Evolutionary conservation across 1,139 yeast genomes (phyloP).

Genomic region (Taiozyma sp.): DNA sequence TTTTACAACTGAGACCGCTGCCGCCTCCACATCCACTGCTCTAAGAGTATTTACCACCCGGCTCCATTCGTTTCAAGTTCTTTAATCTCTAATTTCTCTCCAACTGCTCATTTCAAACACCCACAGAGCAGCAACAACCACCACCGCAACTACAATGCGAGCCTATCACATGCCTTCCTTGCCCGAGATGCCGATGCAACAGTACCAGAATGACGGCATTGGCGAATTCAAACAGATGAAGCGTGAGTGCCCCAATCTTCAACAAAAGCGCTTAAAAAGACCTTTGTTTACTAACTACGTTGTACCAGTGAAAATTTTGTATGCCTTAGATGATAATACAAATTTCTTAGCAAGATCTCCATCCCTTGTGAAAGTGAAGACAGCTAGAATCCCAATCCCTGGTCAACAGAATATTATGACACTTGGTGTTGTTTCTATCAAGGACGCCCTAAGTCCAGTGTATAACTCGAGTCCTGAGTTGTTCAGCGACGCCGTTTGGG

Average conservation of each 20-base stretch:
- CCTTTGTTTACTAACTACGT: constrained; percentile 10
- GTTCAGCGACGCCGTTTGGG: constrained; percentile 42
- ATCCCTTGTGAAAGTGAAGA: constrained; percentile 39
- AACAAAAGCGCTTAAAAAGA: too few species aligned
- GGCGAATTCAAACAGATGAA: constrained; percentile 21
- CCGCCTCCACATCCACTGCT: not conserved
- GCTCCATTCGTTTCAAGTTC: not conserved
- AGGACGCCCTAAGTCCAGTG: constrained; percentile 46
- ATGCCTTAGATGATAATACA: constrained; percentile 55
- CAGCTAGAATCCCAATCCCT: constrained; percentile 40
- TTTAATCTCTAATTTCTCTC: not conserved
- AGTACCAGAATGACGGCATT: constrained; percentile 3
- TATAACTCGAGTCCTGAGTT: constrained; percentile 54
- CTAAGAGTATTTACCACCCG: not conserved
- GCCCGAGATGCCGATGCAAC: constrained; percentile 23
- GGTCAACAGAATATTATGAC: constrained; percentile 36
- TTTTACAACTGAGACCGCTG: not conserved
- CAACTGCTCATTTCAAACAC: not conserved
- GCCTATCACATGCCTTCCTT: constrained; percentile 26
- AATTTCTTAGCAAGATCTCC: constrained; percentile 56
- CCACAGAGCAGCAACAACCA: not conserved
- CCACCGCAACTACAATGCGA: constrained; percentile 15
- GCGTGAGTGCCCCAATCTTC: constrained; percentile 26
- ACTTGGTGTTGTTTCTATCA: constrained; percentile 54
- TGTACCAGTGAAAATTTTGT: constrained; percentile 43